Evolutionary conservation across 2,329 filamentous ascomycete species (phyloP), one percentile per base, ranked within the genome.

Genomic region (Alternaria brassicicola): DNA sequence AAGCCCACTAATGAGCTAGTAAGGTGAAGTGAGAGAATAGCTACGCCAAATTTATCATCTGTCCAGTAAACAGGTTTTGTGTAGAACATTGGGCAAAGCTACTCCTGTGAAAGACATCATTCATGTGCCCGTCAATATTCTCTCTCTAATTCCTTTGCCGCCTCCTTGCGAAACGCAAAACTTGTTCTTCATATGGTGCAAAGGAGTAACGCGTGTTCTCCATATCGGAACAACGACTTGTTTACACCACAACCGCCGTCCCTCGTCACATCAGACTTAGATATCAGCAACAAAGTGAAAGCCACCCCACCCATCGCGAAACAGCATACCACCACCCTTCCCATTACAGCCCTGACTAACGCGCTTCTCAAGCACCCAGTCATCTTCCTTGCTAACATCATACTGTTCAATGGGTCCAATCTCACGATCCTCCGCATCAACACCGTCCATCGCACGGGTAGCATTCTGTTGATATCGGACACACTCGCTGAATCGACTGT

Each of bases 281-380:
- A 69, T 33, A 49, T 68, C 64, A 31, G 45, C 26, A 0, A 69
- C 62, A 51, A 66, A 64, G 23, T 66, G 60, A 36, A 61, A 69
- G 0, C 58, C 52, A 15, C 62, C 65, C 31, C 48, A 50, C 10
- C 54, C 42, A 31, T 68, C 60, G 8, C 57, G 46, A 25, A 63
- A 71, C 54, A 71, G 15, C 62, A 64, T 67, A 3, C 66, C 64
- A 6, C 59, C 53, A 6, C 58, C 55, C 21, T 52, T 47, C 10
- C 59, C 58, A 33, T 59, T 53, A 7, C 57, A 33, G 1, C 55
- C 56, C 6, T 45, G 26, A 49, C 61, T 64, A 7, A 68, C 41
- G 43, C 62, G 45, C 52, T 55, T 60, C 54, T 64, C 64, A 30
- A 69, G 15, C 10, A 35, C 52, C 68, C 68, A 71, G 10, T 69